Percentiles rank a stretch among this genome's conserved stretches.
Evolutionary conservation across 2,329 filamentous ascomycete genomes (phyloP).

Genomic region (Ploettnerulaceae sp.): DNA sequence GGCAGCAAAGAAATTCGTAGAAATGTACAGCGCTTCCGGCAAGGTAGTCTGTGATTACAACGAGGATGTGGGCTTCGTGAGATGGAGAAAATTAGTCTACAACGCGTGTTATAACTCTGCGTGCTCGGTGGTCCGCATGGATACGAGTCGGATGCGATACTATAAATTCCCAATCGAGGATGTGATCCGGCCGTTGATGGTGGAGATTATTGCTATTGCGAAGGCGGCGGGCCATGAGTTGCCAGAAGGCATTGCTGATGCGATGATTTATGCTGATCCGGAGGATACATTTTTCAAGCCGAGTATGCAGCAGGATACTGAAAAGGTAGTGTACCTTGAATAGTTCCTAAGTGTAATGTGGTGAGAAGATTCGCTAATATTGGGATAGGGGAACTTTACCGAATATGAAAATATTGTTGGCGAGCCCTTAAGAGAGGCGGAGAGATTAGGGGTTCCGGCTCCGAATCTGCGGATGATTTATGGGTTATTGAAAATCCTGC

Average conservation of each 20-base stretch:
- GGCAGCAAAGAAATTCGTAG: slow-evolving; percentile 22
- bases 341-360: background rate
- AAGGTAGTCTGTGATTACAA: slow-evolving; percentile 24
- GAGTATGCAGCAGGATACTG: slow-evolving; percentile 49
- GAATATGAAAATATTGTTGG: slow-evolving; percentile 52
- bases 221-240: slow-evolving; percentile 24
- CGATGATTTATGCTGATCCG: slow-evolving; percentile 45
- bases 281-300: slow-evolving; percentile 39
- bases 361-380: background rate
- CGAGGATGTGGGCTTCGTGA: slow-evolving; percentile 20
- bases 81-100: slow-evolving; percentile 29
- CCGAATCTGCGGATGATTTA: slow-evolving; percentile 49
- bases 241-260: slow-evolving; percentile 22
- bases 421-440: slow-evolving; percentile 47
- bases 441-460: slow-evolving; percentile 45
- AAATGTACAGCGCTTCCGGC: slow-evolving; percentile 23
- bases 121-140: slow-evolving; percentile 25
- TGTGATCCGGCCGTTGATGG: slow-evolving; percentile 31
- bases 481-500: slow-evolving; percentile 46
- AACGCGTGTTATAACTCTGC: slow-evolving; percentile 28
- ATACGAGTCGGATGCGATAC: slow-evolving; percentile 24
- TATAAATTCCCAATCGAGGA: slow-evolving; percentile 31
- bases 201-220: slow-evolving; percentile 28
- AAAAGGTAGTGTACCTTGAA: slow-evolving; percentile 34
- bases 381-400: slow-evolving; percentile 46